Conservation (phyloP, 805 yeast species). For the Teunomyces tritomae region DNA sequence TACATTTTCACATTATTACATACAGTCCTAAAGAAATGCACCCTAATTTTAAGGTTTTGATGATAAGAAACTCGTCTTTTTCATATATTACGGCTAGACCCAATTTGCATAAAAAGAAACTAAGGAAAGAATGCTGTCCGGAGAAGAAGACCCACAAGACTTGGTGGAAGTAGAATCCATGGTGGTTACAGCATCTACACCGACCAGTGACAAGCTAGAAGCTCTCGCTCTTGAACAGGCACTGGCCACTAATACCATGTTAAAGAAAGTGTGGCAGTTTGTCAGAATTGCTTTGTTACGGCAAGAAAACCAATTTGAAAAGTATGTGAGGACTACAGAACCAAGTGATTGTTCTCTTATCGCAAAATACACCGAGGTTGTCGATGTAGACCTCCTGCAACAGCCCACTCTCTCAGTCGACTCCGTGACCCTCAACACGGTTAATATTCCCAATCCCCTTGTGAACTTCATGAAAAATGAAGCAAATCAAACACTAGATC, state of each 20-base stretch:
- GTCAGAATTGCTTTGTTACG: conserved; percentile 21
- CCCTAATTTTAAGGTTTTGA: background rate
- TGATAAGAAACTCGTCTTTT: background rate
- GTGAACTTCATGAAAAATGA: conserved; percentile 19
- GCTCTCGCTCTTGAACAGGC: conserved; percentile 8
- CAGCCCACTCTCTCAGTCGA: conserved; percentile 20
- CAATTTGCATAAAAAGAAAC: too few species aligned
- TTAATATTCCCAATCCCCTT: conserved; percentile 54
- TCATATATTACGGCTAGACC: background rate
- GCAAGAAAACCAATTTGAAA: conserved; percentile 38
- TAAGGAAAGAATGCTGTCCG: background rate
- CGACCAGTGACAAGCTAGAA: background rate
- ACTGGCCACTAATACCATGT: conserved; percentile 16
- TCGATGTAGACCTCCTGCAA: conserved; percentile 31
- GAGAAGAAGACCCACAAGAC: background rate
- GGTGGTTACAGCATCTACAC: background rate
- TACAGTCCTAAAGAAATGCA: background rate
- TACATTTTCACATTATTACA: background rate
- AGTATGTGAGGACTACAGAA: conserved; percentile 37
- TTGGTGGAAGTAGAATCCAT: background rate
- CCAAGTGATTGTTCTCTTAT: conserved; percentile 57
- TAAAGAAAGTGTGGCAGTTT: conserved; percentile 25
- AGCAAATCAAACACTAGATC: conserved; percentile 14
- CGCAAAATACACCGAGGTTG: conserved; percentile 46
- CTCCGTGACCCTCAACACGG: conserved; percentile 36